Percentiles rank a stretch among this genome's conserved stretches.
phyloP scores from a whole-genome alignment of 2,329 filamentous ascomycete species.

The Neonectria coccinea region DNA sequence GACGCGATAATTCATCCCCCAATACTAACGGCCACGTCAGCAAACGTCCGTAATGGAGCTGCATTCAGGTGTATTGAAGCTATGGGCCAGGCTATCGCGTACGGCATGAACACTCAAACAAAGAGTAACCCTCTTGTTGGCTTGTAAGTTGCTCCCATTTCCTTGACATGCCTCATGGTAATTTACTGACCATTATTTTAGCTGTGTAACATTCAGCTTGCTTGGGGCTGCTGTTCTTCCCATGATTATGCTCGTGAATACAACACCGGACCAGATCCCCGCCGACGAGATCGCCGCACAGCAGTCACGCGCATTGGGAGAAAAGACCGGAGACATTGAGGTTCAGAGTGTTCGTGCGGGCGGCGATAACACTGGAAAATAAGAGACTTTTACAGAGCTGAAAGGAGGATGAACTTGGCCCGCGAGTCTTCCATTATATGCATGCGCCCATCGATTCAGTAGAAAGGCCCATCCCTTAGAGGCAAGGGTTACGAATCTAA shows the following conservation, averaged over 20 bases:
- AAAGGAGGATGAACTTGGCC: no score
- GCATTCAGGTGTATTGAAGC: conserved; percentile 56
- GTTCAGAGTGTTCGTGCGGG: neutral
- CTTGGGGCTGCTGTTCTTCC: conserved; percentile 51
- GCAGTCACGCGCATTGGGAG: conserved; percentile 42
- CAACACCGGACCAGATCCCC: conserved; percentile 54
- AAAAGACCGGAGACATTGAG: conserved; percentile 10
- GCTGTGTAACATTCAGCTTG: conserved; percentile 54
- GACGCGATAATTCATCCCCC: neutral
- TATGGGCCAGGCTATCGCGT: conserved; percentile 55
- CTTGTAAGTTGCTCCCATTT: conserved; percentile 49
- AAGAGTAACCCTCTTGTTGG: conserved; percentile 51
- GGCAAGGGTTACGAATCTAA: no score
- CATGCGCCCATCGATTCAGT: no score
- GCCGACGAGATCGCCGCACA: conserved; percentile 53
- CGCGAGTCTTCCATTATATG: no score
- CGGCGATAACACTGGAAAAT: no score
- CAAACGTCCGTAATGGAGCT: conserved; percentile 57
- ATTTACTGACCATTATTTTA: conserved; percentile 28
- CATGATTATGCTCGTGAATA: conserved; percentile 55
- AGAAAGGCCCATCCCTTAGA: no score
- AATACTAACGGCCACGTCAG: conserved; percentile 29
- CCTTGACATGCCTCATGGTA: neutral
- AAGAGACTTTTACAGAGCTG: no score
- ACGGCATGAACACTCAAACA: conserved; percentile 56